Conservation (phyloP, 352 stramenopile species). For the Ochromonadaceae sp. region DNA sequence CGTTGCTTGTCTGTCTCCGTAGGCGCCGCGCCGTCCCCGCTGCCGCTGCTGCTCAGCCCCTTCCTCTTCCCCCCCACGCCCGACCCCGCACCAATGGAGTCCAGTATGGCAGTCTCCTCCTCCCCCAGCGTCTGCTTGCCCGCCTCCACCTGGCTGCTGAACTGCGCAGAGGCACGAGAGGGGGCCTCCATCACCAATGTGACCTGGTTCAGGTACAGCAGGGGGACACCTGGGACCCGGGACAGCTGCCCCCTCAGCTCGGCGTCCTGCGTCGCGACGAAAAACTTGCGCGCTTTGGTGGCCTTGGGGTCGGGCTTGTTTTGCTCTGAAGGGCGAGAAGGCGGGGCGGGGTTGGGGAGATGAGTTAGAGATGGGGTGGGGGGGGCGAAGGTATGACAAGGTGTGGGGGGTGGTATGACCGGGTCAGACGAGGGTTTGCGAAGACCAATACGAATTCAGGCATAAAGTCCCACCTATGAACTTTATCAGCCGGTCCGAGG, state of each 20-base stretch:
- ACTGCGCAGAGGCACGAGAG: not conserved
- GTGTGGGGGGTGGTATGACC: not conserved
- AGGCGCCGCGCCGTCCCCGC: too few species aligned
- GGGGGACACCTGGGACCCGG: constrained; percentile 22
- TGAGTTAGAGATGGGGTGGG: not conserved
- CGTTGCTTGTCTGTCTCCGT: too few species aligned
- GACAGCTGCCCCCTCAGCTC: constrained; percentile 18
- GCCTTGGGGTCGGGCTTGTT: not conserved
- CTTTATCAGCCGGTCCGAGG: not conserved
- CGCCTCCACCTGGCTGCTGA: not conserved
- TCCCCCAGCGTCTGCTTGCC: too few species aligned
- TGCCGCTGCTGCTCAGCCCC: too few species aligned
- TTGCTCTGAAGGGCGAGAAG: not conserved
- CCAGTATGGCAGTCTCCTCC: too few species aligned
- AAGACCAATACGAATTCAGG: constrained; percentile 18
- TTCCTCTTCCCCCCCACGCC: too few species aligned
- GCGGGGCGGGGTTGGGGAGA: not conserved
- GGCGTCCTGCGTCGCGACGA: constrained; percentile 23
- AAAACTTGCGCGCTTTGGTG: constrained; percentile 12
- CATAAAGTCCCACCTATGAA: constrained; percentile 18
- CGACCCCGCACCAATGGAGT: too few species aligned
- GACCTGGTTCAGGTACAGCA: constrained; percentile 30
- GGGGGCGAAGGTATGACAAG: not conserved
- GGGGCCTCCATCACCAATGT: constrained; percentile 27
- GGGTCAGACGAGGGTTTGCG: too few species aligned